phyloP scores from a whole-genome alignment of 2,329 filamentous ascomycete genomes.

The Madurella fahalii region DNA sequence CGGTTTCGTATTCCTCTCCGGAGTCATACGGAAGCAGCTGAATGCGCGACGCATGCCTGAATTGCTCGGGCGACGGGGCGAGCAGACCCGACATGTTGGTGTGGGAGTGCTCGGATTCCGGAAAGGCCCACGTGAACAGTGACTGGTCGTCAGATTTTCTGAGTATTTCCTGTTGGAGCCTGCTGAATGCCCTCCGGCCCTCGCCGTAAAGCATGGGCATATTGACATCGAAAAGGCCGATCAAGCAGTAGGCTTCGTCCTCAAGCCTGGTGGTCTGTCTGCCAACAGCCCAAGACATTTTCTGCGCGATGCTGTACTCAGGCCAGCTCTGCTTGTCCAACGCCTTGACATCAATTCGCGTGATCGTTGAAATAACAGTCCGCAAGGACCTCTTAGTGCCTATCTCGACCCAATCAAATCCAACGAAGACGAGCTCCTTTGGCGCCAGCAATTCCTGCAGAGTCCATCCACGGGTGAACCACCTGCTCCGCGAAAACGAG shows the following conservation, averaged over 20 bases:
- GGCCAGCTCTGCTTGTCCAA: too few species aligned
- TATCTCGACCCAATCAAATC: slow-evolving; percentile 22
- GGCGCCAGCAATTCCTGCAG: slow-evolving; percentile 58
- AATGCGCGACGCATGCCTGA: neutral
- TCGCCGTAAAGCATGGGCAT: neutral
- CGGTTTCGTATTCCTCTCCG: slow-evolving; percentile 3
- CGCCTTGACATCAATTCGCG: too few species aligned
- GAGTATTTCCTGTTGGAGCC: slow-evolving; percentile 13
- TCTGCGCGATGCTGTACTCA: neutral
- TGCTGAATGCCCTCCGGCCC: slow-evolving; percentile 4
- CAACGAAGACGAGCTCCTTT: slow-evolving; percentile 27
- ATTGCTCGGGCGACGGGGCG: neutral
- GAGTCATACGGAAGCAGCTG: neutral
- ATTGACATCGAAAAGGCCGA: slow-evolving; percentile 4
- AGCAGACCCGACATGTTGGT: too few species aligned
- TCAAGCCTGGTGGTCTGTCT: neutral
- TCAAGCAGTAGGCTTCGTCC: neutral
- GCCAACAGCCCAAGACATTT: slow-evolving; percentile 2
- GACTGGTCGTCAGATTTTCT: neutral
- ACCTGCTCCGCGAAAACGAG: too few species aligned
- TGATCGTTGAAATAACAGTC: too few species aligned
- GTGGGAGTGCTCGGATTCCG: neutral
- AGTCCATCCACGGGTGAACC: slow-evolving; percentile 39
- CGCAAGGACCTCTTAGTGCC: neutral
- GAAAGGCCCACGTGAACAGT: neutral